These are phyloP conservation scores for Exophiala alcalophila DNA, from an alignment of 2,329 filamentous ascomycete species.

Conservation along the genomic window DNA sequence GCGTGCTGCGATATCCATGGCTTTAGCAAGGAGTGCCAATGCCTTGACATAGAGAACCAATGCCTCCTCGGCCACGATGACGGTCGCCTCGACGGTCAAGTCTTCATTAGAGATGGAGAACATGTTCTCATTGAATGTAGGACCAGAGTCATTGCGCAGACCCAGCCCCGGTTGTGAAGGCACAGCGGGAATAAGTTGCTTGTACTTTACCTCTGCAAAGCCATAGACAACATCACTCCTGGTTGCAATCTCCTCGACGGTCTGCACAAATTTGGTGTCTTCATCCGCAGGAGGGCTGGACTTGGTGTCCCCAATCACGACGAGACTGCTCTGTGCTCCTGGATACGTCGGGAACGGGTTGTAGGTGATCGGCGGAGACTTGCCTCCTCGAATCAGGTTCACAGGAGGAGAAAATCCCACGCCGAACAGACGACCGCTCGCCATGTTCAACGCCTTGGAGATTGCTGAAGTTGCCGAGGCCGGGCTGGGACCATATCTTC, in stretches of 20 bases:
- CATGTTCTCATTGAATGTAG: conserved; percentile 37
- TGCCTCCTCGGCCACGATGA: conserved; percentile 88
- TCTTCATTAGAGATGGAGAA: conserved; percentile 57
- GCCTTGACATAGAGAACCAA: conserved; percentile 95
- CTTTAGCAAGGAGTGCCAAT: conserved; percentile 81
- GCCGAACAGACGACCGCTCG: conserved; percentile 62
- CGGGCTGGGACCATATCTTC: conserved; percentile 68
- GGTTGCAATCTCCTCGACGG: conserved; percentile 87
- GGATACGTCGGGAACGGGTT: conserved; percentile 84
- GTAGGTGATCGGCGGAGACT: conserved; percentile 46
- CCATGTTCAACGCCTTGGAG: conserved; percentile 91
- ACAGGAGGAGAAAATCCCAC: conserved; percentile 51
- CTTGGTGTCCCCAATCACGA: conserved; percentile 60
- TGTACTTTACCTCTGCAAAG: conserved; percentile 97
- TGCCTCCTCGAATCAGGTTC: conserved; percentile 44
- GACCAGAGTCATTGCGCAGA: conserved; percentile 32
- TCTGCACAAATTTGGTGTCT: conserved; percentile 71
- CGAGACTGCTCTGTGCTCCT: conserved; percentile 66
- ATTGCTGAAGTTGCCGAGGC: conserved; percentile 85
- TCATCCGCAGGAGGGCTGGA: conserved; percentile 68
- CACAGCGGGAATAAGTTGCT: conserved; percentile 85
- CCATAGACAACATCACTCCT: conserved; percentile 95
- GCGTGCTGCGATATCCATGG: conserved; percentile 88
- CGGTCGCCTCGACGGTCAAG: conserved; percentile 79
- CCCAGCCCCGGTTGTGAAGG: conserved; percentile 57